Conservation (phyloP, 768 basidiomycete genomes). For the Leccinum arenicola region DNA sequence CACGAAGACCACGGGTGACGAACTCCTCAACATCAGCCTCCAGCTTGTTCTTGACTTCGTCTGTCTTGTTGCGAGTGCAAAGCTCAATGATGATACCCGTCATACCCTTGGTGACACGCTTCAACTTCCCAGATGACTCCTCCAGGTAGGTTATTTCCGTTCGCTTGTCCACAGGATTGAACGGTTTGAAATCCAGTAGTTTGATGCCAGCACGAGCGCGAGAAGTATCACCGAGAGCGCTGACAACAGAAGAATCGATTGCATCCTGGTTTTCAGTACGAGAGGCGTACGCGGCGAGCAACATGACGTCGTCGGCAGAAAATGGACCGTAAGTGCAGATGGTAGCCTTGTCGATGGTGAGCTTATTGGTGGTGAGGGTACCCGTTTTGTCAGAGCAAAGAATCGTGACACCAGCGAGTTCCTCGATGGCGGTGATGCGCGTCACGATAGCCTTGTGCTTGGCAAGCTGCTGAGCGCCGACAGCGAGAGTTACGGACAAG, state of each 20-base stretch:
- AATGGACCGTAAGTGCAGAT: slow-evolving; percentile 90
- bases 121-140: slow-evolving; percentile 90
- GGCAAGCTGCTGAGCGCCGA: slow-evolving; percentile 97
- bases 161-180: slow-evolving; percentile 99
- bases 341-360: slow-evolving; percentile 92
- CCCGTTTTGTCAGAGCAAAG: slow-evolving; percentile 99
- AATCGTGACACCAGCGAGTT: slow-evolving; percentile 97
- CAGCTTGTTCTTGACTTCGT: slow-evolving; percentile 85
- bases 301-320: slow-evolving; percentile 86
- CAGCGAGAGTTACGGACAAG: slow-evolving; percentile 95
- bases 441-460: slow-evolving; percentile 99
- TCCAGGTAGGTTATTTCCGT: slow-evolving; percentile 98
- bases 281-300: slow-evolving; percentile 92
- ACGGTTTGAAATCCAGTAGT: slow-evolving; percentile 97
- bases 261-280: slow-evolving; percentile 99
- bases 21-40: slow-evolving; percentile 97
- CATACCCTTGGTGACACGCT: slow-evolving; percentile 99
- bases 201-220: slow-evolving; percentile 91
- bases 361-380: slow-evolving; percentile 98
- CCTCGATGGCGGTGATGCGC: slow-evolving; percentile 98
- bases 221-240: slow-evolving; percentile 65
- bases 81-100: slow-evolving; percentile 98
- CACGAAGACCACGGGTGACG: slow-evolving; percentile 90
- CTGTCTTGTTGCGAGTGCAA: slow-evolving; percentile 96
- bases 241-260: slow-evolving; percentile 86